Percentiles rank a stretch among this genome's conserved stretches.
These are phyloP conservation scores for Barnettozyma californica DNA, from an alignment of 805 yeast genomes.

Conservation along the genomic window DNA sequence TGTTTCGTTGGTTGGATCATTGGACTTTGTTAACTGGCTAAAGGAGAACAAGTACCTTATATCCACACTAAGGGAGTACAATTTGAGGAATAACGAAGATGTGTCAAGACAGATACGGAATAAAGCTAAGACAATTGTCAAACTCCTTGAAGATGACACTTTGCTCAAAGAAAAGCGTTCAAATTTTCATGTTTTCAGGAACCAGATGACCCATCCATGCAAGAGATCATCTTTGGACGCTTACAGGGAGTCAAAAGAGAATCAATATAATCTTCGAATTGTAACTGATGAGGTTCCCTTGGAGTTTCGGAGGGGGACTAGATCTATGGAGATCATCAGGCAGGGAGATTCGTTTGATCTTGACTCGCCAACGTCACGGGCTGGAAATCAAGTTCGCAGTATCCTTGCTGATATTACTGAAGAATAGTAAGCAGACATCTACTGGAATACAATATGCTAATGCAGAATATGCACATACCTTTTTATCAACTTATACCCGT, in stretches of 20 bases:
- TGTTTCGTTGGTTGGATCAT: conserved; percentile 48
- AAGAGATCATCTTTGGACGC: conserved; percentile 24
- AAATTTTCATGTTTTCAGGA: conserved; percentile 35
- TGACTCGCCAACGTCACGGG: conserved; percentile 5
- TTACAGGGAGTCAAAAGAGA: conserved; percentile 9
- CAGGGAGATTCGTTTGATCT: background rate
- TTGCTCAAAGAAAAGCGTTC: conserved; percentile 36
- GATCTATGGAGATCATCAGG: conserved; percentile 27
- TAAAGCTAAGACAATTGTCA: conserved; percentile 32
- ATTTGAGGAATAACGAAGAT: conserved; percentile 23
- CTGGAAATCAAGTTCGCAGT: conserved; percentile 1
- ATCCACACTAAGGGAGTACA: conserved; percentile 26
- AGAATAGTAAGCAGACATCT: conserved; percentile 8
- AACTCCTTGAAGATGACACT: conserved; percentile 28
- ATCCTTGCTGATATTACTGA: conserved; percentile 20
- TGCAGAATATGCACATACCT: too few species aligned
- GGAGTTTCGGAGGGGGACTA: conserved; percentile 16
- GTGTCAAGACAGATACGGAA: conserved; percentile 32
- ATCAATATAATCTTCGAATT: background rate
- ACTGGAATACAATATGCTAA: too few species aligned
- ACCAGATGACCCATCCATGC: conserved; percentile 38
- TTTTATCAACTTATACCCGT: too few species aligned
- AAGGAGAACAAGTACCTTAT: conserved; percentile 34
- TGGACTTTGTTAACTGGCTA: conserved; percentile 44
- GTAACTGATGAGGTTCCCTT: conserved; percentile 6